Evolutionary conservation across 2,329 filamentous ascomycete species (phyloP).

Genomic region (Colletotrichum noveboracense): DNA sequence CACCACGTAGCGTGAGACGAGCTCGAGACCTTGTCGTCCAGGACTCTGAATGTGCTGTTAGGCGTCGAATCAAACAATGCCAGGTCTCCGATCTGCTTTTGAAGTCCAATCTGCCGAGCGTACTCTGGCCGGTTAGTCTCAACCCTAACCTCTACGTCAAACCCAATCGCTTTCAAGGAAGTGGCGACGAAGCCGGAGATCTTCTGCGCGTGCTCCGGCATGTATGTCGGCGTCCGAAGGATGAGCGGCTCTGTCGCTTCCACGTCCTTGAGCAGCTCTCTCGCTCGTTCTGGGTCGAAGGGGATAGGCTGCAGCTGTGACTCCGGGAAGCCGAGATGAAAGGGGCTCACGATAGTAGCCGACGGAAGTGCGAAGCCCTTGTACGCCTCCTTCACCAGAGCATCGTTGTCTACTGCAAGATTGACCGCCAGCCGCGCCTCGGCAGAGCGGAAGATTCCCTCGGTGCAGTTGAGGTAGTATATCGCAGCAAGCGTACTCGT

Average conservation of each 20-base stretch:
- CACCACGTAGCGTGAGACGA: background rate
- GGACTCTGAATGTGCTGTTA: background rate
- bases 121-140: slow-evolving; percentile 2
- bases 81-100: background rate
- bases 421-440: background rate
- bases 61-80: background rate
- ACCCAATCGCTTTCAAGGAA: background rate
- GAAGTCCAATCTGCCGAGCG: background rate
- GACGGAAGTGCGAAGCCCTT: background rate
- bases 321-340: background rate
- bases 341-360: background rate
- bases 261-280: background rate
- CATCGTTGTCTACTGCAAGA: background rate
- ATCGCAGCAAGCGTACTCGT: slow-evolving; percentile 4
- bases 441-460: background rate
- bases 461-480: slow-evolving; percentile 6
- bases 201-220: slow-evolving; percentile 7
- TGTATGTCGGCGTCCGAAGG: background rate
- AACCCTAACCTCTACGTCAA: background rate
- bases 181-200: background rate
- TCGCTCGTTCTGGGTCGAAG: background rate
- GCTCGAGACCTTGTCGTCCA: slow-evolving; percentile 4
- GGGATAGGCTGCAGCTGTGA: background rate
- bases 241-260: background rate
- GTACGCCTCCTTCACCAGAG: background rate